Conservation (phyloP, 1,284 basidiomycete genomes). For the Puccinia triticina region DNA sequence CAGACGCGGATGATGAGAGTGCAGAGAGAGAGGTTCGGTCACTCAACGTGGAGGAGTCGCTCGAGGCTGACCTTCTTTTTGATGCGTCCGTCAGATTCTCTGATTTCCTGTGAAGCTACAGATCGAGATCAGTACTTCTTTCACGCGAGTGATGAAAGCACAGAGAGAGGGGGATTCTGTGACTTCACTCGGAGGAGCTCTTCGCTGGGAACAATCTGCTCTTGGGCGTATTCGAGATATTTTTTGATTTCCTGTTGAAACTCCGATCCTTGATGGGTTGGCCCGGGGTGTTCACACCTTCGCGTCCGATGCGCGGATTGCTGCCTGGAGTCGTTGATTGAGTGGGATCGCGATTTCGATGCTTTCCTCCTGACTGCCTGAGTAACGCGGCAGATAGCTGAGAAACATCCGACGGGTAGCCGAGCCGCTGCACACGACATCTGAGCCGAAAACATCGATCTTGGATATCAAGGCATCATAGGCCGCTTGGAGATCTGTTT, state of each 20-base stretch:
- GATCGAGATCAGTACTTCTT: too few relatives aligned
- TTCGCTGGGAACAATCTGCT: constrained; percentile 38
- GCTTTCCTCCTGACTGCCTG: too few relatives aligned
- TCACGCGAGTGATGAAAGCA: too few relatives aligned
- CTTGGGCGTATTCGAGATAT: constrained; percentile 6
- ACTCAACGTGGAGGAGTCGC: too few relatives aligned
- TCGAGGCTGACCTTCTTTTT: too few relatives aligned
- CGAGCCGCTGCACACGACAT: too few relatives aligned
- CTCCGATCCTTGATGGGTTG: background rate
- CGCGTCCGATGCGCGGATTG: constrained; percentile 11
- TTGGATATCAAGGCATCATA: constrained; percentile 92
- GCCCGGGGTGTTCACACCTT: background rate
- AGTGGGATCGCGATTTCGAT: constrained; percentile 30
- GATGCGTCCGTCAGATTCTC: too few relatives aligned
- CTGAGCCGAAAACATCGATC: too few relatives aligned
- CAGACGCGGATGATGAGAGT: background rate
- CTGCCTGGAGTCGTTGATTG: constrained; percentile 22
- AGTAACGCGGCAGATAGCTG: too few relatives aligned
- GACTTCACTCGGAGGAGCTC: constrained; percentile 45
- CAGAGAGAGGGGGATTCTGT: too few relatives aligned
- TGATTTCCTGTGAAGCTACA: too few relatives aligned
- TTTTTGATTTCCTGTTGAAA: constrained; percentile 28
- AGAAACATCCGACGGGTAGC: constrained; percentile 70
- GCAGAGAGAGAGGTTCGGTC: background rate
- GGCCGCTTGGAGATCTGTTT: constrained; percentile 79